Evolutionary conservation across 768 basidiomycete species (phyloP).

Genomic region (Ramaria sp.): DNA sequence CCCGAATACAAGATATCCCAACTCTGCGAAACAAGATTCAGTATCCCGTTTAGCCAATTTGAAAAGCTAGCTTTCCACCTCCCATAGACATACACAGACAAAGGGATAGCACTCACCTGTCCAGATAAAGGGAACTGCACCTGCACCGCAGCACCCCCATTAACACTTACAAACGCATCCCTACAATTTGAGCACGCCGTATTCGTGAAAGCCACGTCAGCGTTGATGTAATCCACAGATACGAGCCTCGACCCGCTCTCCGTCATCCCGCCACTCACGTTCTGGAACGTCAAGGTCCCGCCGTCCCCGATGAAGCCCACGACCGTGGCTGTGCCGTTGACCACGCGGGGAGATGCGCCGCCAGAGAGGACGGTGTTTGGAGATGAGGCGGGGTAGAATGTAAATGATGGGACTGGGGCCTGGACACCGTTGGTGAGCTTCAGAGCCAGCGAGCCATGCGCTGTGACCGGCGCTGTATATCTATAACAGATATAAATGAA

Average conservation of each 20-base stretch:
- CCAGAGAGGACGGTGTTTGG: conserved; percentile 25
- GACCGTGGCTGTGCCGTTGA: conserved; percentile 26
- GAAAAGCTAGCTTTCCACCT: too few species aligned
- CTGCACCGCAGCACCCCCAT: conserved; percentile 31
- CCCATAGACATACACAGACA: too few species aligned
- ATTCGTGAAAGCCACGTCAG: conserved; percentile 30
- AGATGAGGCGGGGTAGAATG: conserved; percentile 22
- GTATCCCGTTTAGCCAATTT: not conserved
- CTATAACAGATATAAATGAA: conserved; percentile 17
- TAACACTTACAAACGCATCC: conserved; percentile 35
- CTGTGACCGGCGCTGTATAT: conserved; percentile 21
- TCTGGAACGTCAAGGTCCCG: conserved; percentile 31
- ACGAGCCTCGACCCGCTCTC: conserved; percentile 35
- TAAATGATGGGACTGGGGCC: conserved; percentile 21
- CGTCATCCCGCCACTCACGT: conserved; percentile 28
- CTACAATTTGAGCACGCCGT: conserved; percentile 39
- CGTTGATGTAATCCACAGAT: conserved; percentile 38
- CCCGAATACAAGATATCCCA: conserved; percentile 35
- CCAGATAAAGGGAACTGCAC: conserved; percentile 37
- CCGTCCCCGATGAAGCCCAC: conserved; percentile 31
- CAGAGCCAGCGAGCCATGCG: conserved; percentile 22
- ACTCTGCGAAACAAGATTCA: conserved; percentile 22
- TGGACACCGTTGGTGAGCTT: conserved; percentile 24
- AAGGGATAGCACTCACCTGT: conserved; percentile 25
- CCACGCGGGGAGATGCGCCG: conserved; percentile 26